Base-by-base conservation (phyloP, 2,329 filamentous ascomycete genomes). In the Tetracladium maxilliforme region DNA sequence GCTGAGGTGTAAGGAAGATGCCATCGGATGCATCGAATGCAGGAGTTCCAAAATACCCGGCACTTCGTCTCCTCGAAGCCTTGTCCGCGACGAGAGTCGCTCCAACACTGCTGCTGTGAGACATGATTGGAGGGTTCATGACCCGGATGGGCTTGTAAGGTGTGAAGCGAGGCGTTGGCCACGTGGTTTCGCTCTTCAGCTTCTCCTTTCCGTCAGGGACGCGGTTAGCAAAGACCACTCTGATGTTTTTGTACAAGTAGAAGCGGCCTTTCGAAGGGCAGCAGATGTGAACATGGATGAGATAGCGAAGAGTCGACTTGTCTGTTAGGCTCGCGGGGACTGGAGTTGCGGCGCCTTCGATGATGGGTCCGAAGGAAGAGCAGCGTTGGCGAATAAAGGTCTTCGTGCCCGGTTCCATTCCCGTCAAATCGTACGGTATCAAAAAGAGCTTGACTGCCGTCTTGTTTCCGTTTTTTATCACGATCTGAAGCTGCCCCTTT, bases 401-500 rank as follows among this genome's bases (percentile, higher is more conserved):
- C 50, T 95, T 95, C 10, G 83, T 92, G 1, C 84, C 84, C 0
- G 83, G 69, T 33, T 90, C 78, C 87, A 98, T 98, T 25, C 83
- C 87, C 2, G 71, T 65, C 2, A 98, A 59, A 44, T 95, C 84
- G 39, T 95, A 98, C 0, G 87, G 90, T 4, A 98, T 71, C 14
- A 95, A 62, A 39, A 95, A 95, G 1, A 98, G 60, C 48, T 98
- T 95, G 27, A 95, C 87, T 2, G 90, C 90, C 4, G 90, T 95
- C 46, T 95, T 95, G 54, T 95, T 93, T 10, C 86, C 87, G 41
- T 95, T 98, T 48, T 95, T 95, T 47, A 98, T 82, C 33, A 98
- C 77, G 34, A 98, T 92, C 41, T 98, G 90, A 10, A 98, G 60
- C 49, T 95, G 90, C 0, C 90, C 90, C 47, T 86, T 79, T 42